A percentile compares a stretch with the other conserved stretches of the same genome.
Evolutionary conservation across 305 asterid species (phyloP).

Genomic region (Fraxinus platypoda): DNA sequence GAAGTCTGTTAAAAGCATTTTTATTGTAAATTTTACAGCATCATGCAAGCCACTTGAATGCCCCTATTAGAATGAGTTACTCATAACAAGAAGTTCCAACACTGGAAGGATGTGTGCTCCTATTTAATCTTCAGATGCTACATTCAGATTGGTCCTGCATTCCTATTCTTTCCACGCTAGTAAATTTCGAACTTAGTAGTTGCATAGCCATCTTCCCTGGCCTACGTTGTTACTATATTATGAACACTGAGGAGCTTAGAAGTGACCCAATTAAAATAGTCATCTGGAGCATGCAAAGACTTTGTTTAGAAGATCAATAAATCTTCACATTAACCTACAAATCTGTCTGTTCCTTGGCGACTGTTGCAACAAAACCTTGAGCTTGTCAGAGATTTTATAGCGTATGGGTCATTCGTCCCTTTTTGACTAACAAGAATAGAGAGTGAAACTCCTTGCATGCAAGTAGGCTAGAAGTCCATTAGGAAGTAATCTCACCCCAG

Average conservation of each 20-base stretch:
- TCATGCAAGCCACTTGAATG: not conserved
- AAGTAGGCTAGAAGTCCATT: not conserved
- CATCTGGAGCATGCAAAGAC: not conserved
- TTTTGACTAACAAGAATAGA: too few species aligned
- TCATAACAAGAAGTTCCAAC: not conserved
- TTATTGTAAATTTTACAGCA: conserved; percentile 1
- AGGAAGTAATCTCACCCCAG: not conserved
- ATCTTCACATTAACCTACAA: not conserved
- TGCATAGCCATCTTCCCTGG: not conserved
- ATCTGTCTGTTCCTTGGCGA: not conserved
- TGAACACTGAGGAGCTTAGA: not conserved
- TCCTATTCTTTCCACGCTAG: not conserved
- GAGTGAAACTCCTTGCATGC: too few species aligned
- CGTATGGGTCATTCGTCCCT: not conserved
- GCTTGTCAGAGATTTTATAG: not conserved
- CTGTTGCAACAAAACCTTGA: not conserved
- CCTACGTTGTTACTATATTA: not conserved
- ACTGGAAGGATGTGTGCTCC: not conserved
- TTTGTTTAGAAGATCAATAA: not conserved
- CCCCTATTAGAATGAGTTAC: not conserved
- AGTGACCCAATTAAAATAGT: not conserved
- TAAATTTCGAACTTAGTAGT: not conserved
- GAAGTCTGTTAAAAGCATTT: conserved; percentile 1
- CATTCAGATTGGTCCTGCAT: not conserved
- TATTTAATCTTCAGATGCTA: not conserved